phyloP scores from a whole-genome alignment of 1,284 basidiomycete species.

The Ustilago tritici region DNA sequence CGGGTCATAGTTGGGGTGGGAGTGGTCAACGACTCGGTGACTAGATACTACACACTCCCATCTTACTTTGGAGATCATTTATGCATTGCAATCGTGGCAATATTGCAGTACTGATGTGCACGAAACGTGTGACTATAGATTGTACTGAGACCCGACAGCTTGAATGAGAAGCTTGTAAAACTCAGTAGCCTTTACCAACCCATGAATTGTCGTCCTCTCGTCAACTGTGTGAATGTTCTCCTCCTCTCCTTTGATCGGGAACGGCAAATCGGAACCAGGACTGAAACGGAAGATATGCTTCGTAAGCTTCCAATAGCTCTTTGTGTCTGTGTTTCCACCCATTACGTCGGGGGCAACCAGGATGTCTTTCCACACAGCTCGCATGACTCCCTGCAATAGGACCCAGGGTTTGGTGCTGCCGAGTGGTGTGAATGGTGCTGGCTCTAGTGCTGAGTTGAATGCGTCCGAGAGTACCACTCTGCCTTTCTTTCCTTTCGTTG shows the following conservation, averaged over 20 bases:
- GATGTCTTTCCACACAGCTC: conserved; percentile 69
- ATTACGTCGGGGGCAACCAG: conserved; percentile 74
- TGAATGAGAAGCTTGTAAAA: conserved; percentile 73
- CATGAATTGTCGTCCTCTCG: conserved; percentile 72
- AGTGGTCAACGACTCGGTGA: conserved; percentile 29
- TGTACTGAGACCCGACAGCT: conserved; percentile 62
- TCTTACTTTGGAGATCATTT: neutral
- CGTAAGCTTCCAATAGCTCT: conserved; percentile 74
- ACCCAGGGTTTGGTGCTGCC: conserved; percentile 70
- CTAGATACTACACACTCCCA: conserved; percentile 2
- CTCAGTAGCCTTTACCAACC: conserved; percentile 71
- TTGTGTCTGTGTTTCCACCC: conserved; percentile 74
- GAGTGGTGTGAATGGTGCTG: conserved; percentile 74
- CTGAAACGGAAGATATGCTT: conserved; percentile 75
- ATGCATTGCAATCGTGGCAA: neutral
- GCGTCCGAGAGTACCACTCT: conserved; percentile 65
- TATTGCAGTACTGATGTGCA: neutral
- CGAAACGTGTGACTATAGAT: conserved; percentile 6
- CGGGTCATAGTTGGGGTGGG: conserved; percentile 26
- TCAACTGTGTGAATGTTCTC: conserved; percentile 76
- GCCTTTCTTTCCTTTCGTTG: neutral
- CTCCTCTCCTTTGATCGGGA: conserved; percentile 56
- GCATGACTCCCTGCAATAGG: conserved; percentile 74
- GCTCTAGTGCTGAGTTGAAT: conserved; percentile 73
- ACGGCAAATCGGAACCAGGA: conserved; percentile 50